These are phyloP conservation scores for Gossypium trilobum DNA, from an alignment of 441 rosid genomes.

Conservation along the genomic window DNA sequence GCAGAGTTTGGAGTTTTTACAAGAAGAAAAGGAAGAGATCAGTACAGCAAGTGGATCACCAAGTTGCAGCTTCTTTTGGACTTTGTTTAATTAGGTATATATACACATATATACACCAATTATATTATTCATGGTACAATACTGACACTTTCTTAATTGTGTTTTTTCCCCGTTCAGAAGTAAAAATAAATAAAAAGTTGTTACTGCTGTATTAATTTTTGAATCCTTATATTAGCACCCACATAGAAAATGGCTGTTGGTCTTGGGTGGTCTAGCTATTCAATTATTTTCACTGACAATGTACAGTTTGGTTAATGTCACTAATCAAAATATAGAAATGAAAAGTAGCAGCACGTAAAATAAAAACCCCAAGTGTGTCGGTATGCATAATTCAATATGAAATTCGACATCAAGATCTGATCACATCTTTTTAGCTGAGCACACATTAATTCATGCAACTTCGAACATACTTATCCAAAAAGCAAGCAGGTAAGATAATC, in stretches of 20 bases:
- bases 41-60: conserved; percentile 37
- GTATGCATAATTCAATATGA: background rate
- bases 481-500: background rate
- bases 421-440: background rate
- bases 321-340: too few species aligned
- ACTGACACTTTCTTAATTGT: conserved; percentile 11
- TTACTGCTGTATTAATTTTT: background rate
- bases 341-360: too few species aligned
- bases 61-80: conserved; percentile 41
- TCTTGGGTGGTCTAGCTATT: too few species aligned
- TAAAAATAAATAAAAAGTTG: background rate
- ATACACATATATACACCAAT: conserved; percentile 13
- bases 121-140: conserved; percentile 15
- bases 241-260: too few species aligned
- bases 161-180: background rate
- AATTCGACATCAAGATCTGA: background rate
- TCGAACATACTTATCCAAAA: background rate
- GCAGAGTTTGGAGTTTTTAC: background rate
- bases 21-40: background rate
- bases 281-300: too few species aligned
- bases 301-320: too few species aligned
- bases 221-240: background rate
- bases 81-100: conserved; percentile 17
- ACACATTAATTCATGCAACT: background rate
- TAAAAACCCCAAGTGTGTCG: background rate